A percentile compares a stretch with the other conserved stretches of the same genome.
Evolutionary conservation across 371 early-diverging fungal species (phyloP).

Genomic region (Mucor racemosus): DNA sequence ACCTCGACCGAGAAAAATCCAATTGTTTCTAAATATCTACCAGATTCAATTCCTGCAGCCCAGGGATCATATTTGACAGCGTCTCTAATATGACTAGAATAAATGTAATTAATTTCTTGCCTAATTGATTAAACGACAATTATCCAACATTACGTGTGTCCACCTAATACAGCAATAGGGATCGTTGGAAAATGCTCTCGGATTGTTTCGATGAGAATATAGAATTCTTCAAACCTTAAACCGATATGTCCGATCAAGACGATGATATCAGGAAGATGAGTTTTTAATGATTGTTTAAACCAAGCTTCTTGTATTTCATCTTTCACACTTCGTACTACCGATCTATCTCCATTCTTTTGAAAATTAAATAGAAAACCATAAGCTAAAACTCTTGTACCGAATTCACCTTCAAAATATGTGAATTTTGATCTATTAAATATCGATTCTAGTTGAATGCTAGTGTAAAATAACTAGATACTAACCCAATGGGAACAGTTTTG

Average conservation of each 20-base stretch:
- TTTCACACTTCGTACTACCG: conserved; percentile 47
- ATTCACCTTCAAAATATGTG: conserved; percentile 58
- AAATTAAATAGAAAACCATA: conserved; percentile 66
- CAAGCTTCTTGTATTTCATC: conserved; percentile 57
- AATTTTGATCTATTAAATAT: conserved; percentile 36
- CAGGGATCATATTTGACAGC: conserved; percentile 54
- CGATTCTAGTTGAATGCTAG: too few relatives aligned
- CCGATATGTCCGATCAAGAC: conserved; percentile 60
- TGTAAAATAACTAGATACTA: neutral
- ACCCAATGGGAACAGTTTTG: conserved; percentile 57
- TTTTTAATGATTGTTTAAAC: conserved; percentile 59
- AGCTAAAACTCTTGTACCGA: conserved; percentile 60
- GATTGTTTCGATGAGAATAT: conserved; percentile 52
- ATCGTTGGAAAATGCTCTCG: conserved; percentile 53
- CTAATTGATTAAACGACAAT: neutral
- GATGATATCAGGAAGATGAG: conserved; percentile 57
- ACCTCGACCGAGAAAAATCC: conserved; percentile 61
- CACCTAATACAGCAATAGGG: conserved; percentile 64
- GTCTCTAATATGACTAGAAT: conserved; percentile 56
- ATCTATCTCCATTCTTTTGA: conserved; percentile 41
- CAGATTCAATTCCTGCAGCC: conserved; percentile 61
- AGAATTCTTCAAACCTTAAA: conserved; percentile 55
- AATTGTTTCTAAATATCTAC: conserved; percentile 65
- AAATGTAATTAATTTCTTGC: neutral
- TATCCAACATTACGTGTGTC: conserved; percentile 40